Conservation (phyloP, 2,329 filamentous ascomycete genomes). For the Pseudogymnoascus sp. region DNA sequence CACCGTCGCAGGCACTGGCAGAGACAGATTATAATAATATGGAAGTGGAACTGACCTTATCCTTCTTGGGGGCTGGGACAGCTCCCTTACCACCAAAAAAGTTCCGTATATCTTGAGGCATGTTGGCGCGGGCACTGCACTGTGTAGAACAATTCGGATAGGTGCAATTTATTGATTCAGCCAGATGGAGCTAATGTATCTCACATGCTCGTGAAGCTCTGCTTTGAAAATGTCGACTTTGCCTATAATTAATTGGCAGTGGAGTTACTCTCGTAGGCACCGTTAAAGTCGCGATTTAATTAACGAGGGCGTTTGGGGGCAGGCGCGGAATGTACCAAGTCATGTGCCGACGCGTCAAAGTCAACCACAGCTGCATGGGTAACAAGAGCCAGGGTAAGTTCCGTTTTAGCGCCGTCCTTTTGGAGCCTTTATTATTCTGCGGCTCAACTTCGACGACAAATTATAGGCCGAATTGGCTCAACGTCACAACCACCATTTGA, state of each 20-base stretch:
- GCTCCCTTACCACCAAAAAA: constrained; percentile 78
- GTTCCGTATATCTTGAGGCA: constrained; percentile 82
- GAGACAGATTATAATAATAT: background rate
- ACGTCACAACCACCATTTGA: background rate
- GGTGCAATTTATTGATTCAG: background rate
- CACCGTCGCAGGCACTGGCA: background rate
- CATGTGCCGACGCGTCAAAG: constrained; percentile 6
- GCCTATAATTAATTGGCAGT: background rate
- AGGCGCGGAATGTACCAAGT: constrained; percentile 1
- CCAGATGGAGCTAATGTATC: background rate
- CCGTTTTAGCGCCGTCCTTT: background rate
- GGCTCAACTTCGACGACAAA: constrained; percentile 4
- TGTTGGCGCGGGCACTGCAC: constrained; percentile 29
- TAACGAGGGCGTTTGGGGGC: background rate
- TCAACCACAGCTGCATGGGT: background rate
- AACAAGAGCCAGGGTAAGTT: background rate
- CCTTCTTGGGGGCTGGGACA: constrained; percentile 38
- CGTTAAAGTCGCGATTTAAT: background rate
- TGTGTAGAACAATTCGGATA: background rate
- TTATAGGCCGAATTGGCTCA: constrained; percentile 1
- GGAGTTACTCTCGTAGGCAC: background rate
- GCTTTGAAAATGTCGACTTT: background rate
- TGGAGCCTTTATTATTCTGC: constrained; percentile 5
- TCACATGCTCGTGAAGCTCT: background rate
- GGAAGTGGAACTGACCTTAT: constrained; percentile 19